Evolutionary conservation across 2,329 filamentous ascomycete species (phyloP), one percentile per base, ranked within the genome.

Genomic region (Zalaria obscura): DNA sequence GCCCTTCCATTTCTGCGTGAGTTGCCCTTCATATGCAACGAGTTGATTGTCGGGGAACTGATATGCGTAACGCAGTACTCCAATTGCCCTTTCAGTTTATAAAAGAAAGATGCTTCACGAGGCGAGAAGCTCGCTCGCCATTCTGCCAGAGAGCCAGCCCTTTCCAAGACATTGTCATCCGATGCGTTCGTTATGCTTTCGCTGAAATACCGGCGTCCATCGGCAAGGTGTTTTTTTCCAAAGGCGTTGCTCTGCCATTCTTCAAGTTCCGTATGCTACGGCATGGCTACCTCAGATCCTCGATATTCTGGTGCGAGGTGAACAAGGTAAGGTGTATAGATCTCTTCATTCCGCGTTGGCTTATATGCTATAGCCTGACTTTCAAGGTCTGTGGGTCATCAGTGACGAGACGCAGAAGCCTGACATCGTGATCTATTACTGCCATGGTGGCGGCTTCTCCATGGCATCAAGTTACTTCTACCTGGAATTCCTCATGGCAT

Each of bases 391-490:
- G 3, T 89, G 82, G 78, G 74, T 87, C 38, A 72, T 73, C 35
- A 63, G 72, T 36, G 70, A 84, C 50, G 69, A 73, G 10, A 65
- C 69, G 33, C 62, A 67, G 38, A 66, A 72, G 41, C 80, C 83
- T 0, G 84, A 91, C 55, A 65, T 91, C 42, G 77, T 87, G n/a
- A 61, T 93, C 2, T 89, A 86, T 56, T 91, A 91, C 56, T 74
- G 75, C 34, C 85, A 93, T 56, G 85, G 81, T 10, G 86, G 86
- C 25, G 86, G 86, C 0, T 91, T 93, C 57, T 75, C 76, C 5
- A 83, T 93, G 78, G 86, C 85, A 3, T 86, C 82, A 8, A 68
- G 73, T 11, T 83, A 82, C 62, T 93, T 93, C 59, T 93, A 93
- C 57, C 72, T 88, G 31, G 86, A 93, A 53, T 91, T 89, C 50